Evolutionary conservation across 2,329 filamentous ascomycete genomes (phyloP).

Genomic region (Aspergillus hortae): DNA sequence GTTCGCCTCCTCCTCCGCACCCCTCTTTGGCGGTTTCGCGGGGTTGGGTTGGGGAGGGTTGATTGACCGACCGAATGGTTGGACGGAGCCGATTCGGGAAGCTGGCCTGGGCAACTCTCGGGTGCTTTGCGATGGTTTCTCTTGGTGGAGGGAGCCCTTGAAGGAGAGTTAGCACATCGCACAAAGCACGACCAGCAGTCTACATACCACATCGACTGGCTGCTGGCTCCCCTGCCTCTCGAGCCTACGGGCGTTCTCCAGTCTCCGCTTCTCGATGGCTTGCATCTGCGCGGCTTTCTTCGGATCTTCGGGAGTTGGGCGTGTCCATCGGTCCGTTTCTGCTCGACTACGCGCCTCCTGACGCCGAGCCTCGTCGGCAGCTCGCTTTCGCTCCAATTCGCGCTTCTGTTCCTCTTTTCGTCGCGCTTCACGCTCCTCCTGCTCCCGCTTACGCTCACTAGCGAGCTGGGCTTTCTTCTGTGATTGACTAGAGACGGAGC

Average conservation of each 20-base stretch:
- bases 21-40: constrained; percentile 72
- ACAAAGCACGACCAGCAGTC: not conserved
- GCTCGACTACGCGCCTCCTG: constrained; percentile 61
- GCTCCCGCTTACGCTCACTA: constrained; percentile 78
- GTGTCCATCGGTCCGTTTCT: constrained; percentile 49
- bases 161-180: not conserved
- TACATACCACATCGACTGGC: constrained; percentile 40
- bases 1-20: constrained; percentile 60
- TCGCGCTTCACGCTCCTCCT: constrained; percentile 75
- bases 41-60: constrained; percentile 62
- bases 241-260: constrained; percentile 45
- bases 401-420: constrained; percentile 77
- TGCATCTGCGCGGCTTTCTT: constrained; percentile 66
- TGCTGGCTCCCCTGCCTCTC: constrained; percentile 44
- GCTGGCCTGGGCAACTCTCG: constrained; percentile 52
- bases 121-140: constrained; percentile 26
- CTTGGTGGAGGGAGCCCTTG: constrained; percentile 26
- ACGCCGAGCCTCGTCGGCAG: constrained; percentile 60
- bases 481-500: constrained; percentile 56
- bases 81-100: constrained; percentile 41
- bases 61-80: constrained; percentile 60
- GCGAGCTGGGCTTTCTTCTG: constrained; percentile 70
- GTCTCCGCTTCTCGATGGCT: constrained; percentile 50
- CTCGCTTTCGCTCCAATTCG: constrained; percentile 74
- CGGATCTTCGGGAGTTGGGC: constrained; percentile 53